Percentiles rank a stretch among this genome's conserved stretches.
Evolutionary conservation across 2,329 filamentous ascomycete species (phyloP).

Genomic region (Diaporthe caulivora): DNA sequence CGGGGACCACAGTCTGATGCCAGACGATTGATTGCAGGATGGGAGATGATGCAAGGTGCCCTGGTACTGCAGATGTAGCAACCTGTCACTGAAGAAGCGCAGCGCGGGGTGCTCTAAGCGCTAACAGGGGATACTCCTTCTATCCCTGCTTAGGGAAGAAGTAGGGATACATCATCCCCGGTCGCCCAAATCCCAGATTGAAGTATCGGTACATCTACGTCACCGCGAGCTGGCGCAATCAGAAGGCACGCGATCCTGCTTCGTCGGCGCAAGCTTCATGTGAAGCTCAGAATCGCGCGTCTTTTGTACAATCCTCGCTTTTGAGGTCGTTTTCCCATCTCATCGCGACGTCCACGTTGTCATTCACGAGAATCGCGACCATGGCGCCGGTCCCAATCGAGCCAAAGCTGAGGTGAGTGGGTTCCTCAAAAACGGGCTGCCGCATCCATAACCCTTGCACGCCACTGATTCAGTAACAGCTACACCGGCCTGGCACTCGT

Average conservation of each 20-base stretch:
- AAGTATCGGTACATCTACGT: not conserved
- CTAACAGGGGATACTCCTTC: not conserved
- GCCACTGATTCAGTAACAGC: slow-evolving; percentile 43
- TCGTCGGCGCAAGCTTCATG: not conserved
- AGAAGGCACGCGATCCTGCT: slow-evolving; percentile 9
- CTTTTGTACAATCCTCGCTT: not conserved
- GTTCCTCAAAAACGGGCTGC: not conserved
- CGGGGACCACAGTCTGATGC: slow-evolving; percentile 35
- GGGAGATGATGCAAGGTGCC: not conserved
- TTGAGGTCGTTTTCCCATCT: too few species aligned
- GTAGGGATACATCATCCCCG: not conserved
- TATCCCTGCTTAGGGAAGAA: not conserved
- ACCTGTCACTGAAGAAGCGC: slow-evolving; percentile 25
- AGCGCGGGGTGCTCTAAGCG: slow-evolving; percentile 29
- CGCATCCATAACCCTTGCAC: not conserved
- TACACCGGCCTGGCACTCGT: slow-evolving; percentile 49
- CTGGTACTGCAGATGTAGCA: slow-evolving; percentile 40
- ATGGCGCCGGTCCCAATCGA: slow-evolving; percentile 45
- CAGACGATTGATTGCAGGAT: not conserved
- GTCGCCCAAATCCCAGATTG: too few species aligned
- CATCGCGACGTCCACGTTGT: not conserved
- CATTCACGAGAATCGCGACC: not conserved
- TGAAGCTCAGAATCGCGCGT: not conserved
- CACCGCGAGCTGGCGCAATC: not conserved
- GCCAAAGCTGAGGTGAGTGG: slow-evolving; percentile 42